Conservation (phyloP, 2,329 filamentous ascomycete genomes). For the Cytospora piceae region DNA sequence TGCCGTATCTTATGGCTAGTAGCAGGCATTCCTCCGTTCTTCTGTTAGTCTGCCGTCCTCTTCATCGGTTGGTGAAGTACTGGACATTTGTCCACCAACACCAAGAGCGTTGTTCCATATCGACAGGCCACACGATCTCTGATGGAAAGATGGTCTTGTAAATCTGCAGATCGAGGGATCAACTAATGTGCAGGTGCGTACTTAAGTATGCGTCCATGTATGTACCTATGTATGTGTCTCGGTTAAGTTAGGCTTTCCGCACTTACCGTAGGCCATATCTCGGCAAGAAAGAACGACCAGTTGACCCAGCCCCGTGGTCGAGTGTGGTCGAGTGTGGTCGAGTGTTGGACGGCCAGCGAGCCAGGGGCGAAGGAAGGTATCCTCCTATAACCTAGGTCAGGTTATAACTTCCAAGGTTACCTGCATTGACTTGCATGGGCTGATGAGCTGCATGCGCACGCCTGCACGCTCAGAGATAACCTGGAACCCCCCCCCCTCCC, state of each 20-base stretch:
- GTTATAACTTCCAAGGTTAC: background rate
- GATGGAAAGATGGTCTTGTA: background rate
- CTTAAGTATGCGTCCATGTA: background rate
- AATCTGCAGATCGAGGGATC: too few relatives aligned
- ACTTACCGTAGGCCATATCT: background rate
- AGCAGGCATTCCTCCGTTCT: background rate
- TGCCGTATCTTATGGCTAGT: background rate
- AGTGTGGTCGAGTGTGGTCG: background rate
- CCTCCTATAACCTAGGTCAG: too few relatives aligned
- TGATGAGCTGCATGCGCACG: background rate
- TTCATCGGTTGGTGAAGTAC: background rate
- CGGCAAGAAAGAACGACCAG: background rate
- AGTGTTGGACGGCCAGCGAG: background rate
- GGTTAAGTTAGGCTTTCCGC: background rate
- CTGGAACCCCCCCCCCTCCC: background rate
- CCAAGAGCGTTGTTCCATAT: too few relatives aligned
- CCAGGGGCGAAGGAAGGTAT: background rate
- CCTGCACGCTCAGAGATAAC: slow-evolving; percentile 1
- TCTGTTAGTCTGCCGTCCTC: background rate
- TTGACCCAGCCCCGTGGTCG: background rate
- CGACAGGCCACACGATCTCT: background rate
- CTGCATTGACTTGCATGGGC: background rate
- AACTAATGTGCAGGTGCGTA: background rate
- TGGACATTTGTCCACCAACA: too few relatives aligned
- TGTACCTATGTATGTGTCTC: background rate